Percentiles rank a stretch among this genome's conserved stretches.
Evolutionary conservation across 306 rosid species (phyloP).

Genomic region (Vigna unguiculata): DNA sequence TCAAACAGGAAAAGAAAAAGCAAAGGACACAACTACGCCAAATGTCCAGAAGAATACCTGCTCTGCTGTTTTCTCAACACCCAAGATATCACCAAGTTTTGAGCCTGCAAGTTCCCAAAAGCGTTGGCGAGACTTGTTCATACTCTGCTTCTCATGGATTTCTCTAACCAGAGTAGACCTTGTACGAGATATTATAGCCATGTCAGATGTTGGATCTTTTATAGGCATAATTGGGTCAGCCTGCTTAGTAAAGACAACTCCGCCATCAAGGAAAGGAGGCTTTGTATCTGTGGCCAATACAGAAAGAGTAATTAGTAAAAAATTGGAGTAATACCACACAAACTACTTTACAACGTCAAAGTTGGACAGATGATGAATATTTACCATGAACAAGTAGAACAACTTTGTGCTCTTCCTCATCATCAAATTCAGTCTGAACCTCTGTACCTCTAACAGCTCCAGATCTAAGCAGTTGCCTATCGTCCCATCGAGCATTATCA

Average conservation of each 20-base stretch:
- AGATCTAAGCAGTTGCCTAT: slow-evolving; percentile 90
- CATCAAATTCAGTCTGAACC: slow-evolving; percentile 98
- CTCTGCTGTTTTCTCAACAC: slow-evolving; percentile 93
- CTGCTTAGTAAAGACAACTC: slow-evolving; percentile 97
- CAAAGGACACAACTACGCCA: slow-evolving; percentile 39
- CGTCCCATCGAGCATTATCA: slow-evolving; percentile 99
- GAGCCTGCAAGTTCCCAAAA: slow-evolving; percentile 99
- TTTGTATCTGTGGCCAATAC: slow-evolving; percentile 78
- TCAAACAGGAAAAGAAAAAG: slow-evolving; percentile 30
- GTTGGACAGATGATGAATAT: slow-evolving; percentile 32
- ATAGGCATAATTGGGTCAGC: slow-evolving; percentile 99
- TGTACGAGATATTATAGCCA: slow-evolving; percentile 98
- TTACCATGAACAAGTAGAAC: slow-evolving; percentile 98
- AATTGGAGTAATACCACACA: slow-evolving; percentile 18
- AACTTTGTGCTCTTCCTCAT: slow-evolving; percentile 94
- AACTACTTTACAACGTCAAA: slow-evolving; percentile 20
- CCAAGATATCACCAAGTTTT: slow-evolving; percentile 94
- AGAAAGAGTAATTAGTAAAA: slow-evolving; percentile 37
- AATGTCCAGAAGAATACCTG: slow-evolving; percentile 63
- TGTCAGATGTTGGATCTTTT: slow-evolving; percentile 97
- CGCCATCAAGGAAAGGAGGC: slow-evolving; percentile 96
- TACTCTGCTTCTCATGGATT: slow-evolving; percentile 90
- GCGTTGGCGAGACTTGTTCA: slow-evolving; percentile 93
- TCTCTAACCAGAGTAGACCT: slow-evolving; percentile 91
- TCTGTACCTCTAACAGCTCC: slow-evolving; percentile 99